Conservation (phyloP, 495 filamentous ascomycete species). For the Aspergillus nanangensis region DNA sequence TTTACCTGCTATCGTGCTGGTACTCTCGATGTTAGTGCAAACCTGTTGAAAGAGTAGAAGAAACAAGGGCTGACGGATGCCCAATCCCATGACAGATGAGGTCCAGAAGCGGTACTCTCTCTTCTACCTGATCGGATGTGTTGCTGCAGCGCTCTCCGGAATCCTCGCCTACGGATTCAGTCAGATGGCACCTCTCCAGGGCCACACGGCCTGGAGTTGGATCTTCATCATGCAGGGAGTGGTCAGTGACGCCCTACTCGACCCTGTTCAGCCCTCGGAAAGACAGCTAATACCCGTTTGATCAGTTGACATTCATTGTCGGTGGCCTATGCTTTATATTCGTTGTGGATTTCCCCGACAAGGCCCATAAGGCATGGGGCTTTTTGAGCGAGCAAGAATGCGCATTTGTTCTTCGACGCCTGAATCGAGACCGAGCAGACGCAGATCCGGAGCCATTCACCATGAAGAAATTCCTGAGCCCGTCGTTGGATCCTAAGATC, state of each 20-base stretch:
- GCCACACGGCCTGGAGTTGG: constrained; percentile 57
- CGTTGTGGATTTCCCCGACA: constrained; percentile 52
- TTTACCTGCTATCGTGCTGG: constrained; percentile 51
- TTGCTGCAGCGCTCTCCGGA: constrained; percentile 58
- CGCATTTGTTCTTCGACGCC: constrained; percentile 53
- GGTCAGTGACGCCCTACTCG: constrained; percentile 12
- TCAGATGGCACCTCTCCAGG: constrained; percentile 48
- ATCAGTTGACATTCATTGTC: neutral
- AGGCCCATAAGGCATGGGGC: constrained; percentile 45
- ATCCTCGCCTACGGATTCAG: constrained; percentile 63
- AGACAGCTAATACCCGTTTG: too few relatives aligned
- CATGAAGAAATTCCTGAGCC: constrained; percentile 42
- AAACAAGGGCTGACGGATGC: too few relatives aligned
- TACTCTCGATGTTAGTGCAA: constrained; percentile 36
- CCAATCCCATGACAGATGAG: neutral
- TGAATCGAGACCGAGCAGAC: constrained; percentile 56
- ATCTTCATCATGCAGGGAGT: constrained; percentile 62
- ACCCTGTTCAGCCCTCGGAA: neutral
- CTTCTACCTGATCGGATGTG: constrained; percentile 61
- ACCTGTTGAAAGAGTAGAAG: neutral
- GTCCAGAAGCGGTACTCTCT: constrained; percentile 59
- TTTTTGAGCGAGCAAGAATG: constrained; percentile 48
- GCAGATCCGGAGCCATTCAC: constrained; percentile 45
- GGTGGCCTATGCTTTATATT: neutral
- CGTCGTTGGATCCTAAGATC: constrained; percentile 52